Conservation (phyloP, 768 basidiomycete genomes). For the Kwoniella botswanensis region DNA sequence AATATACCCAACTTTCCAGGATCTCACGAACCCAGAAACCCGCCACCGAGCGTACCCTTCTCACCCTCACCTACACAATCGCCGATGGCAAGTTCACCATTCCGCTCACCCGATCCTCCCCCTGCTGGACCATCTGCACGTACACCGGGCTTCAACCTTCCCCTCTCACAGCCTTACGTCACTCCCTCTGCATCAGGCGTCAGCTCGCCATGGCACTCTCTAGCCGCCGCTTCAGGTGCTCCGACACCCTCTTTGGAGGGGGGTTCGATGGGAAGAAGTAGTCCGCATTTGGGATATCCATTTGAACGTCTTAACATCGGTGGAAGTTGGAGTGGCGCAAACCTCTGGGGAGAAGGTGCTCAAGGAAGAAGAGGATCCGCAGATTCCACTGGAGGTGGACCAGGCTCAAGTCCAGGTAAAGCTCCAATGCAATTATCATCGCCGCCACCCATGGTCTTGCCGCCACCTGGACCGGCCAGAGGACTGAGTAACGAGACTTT, state of each 20-base stretch:
- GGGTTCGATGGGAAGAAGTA: constrained; percentile 42
- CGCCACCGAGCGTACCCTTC: constrained; percentile 22
- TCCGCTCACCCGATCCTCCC: constrained; percentile 31
- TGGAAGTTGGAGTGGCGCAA: constrained; percentile 49
- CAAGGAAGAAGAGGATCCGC: constrained; percentile 18
- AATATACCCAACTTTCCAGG: constrained; percentile 42
- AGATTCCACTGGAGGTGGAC: constrained; percentile 10
- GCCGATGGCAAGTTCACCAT: constrained; percentile 33
- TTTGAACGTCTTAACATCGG: constrained; percentile 55
- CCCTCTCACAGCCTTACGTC: constrained; percentile 13
- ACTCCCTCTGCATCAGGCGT: constrained; percentile 9
- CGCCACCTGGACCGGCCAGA: constrained; percentile 16
- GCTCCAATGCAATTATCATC: constrained; percentile 1
- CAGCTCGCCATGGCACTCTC: constrained; percentile 48
- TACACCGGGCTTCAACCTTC: constrained; percentile 13
- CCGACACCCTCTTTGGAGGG: constrained; percentile 53
- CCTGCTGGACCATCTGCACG: constrained; percentile 17
- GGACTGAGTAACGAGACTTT: constrained; percentile 41
- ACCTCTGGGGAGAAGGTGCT: constrained; percentile 39
- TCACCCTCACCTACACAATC: constrained; percentile 38
- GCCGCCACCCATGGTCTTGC: constrained; percentile 12
- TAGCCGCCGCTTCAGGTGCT: constrained; percentile 52
- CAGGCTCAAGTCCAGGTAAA: constrained; percentile 6
- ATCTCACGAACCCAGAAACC: constrained; percentile 28
- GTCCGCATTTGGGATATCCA: constrained; percentile 55